Conservation (phyloP, 192 early-diverging fungal genomes). For the Radiomyces spectabilis region DNA sequence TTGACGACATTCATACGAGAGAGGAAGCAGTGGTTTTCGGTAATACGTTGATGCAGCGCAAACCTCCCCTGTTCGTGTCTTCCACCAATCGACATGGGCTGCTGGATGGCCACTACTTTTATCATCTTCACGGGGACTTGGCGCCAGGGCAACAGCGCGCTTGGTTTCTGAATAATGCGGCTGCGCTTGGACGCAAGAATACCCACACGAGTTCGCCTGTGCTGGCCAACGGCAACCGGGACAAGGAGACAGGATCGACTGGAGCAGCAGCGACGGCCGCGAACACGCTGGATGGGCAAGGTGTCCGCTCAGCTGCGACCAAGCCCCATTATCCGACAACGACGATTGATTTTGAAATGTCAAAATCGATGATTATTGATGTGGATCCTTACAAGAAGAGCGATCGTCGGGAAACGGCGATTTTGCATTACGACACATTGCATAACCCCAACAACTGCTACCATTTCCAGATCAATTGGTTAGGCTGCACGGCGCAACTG, state of each 20-base stretch:
- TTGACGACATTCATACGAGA: constrained; percentile 67
- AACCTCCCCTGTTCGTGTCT: constrained; percentile 58
- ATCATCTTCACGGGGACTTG: constrained; percentile 55
- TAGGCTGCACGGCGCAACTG: constrained; percentile 83
- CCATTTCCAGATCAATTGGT: constrained; percentile 92
- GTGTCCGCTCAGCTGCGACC: neutral
- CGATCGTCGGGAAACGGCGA: constrained; percentile 72
- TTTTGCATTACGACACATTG: constrained; percentile 84
- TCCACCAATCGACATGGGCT: constrained; percentile 58
- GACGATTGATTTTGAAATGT: constrained; percentile 43
- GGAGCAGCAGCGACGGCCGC: neutral
- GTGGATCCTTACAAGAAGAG: constrained; percentile 75
- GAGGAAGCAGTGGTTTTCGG: constrained; percentile 75
- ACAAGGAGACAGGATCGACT: neutral
- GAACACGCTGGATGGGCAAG: neutral
- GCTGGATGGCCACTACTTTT: constrained; percentile 89
- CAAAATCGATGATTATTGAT: constrained; percentile 66
- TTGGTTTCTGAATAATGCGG: constrained; percentile 35
- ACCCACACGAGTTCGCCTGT: neutral
- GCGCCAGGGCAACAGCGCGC: constrained; percentile 26
- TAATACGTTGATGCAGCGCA: constrained; percentile 61
- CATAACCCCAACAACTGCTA: constrained; percentile 87
- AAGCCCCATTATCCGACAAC: neutral
- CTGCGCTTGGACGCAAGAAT: neutral
- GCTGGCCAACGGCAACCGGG: neutral